Conservation (phyloP, 306 rosid genomes). For the Inga laurina region DNA sequence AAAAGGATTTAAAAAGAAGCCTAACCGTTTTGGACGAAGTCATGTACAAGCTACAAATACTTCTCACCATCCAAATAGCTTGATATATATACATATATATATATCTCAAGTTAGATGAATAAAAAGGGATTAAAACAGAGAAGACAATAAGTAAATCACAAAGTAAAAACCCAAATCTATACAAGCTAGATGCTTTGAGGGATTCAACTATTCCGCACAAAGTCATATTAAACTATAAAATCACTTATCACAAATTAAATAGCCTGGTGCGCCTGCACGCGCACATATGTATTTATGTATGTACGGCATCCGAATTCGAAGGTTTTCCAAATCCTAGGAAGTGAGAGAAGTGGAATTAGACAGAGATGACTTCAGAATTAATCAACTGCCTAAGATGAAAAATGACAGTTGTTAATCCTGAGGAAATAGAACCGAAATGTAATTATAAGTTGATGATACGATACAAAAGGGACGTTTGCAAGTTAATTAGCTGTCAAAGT, state of each 20-base stretch:
- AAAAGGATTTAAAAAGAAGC: neutral
- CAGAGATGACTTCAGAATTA: neutral
- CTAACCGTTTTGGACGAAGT: neutral
- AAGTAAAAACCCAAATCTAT: neutral
- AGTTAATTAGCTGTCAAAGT: constrained; percentile 30
- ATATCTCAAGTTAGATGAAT: neutral
- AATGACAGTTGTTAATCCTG: neutral
- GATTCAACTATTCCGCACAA: neutral
- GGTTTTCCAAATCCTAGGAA: neutral
- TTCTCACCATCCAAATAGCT: neutral
- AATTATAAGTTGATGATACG: neutral
- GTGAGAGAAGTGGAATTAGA: neutral
- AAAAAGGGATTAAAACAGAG: neutral
- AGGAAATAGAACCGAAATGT: neutral
- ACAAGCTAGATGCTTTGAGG: neutral
- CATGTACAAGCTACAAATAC: neutral
- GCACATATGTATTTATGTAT: no score
- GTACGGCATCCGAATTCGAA: neutral
- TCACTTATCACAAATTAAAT: neutral
- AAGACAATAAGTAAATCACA: neutral
- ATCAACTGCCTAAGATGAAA: neutral
- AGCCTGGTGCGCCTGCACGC: neutral
- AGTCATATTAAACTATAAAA: neutral
- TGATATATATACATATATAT: no score
- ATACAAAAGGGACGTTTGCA: neutral